phyloP scores from a whole-genome alignment of 495 filamentous ascomycete genomes.

The Umbilicaria muhlenbergii region DNA sequence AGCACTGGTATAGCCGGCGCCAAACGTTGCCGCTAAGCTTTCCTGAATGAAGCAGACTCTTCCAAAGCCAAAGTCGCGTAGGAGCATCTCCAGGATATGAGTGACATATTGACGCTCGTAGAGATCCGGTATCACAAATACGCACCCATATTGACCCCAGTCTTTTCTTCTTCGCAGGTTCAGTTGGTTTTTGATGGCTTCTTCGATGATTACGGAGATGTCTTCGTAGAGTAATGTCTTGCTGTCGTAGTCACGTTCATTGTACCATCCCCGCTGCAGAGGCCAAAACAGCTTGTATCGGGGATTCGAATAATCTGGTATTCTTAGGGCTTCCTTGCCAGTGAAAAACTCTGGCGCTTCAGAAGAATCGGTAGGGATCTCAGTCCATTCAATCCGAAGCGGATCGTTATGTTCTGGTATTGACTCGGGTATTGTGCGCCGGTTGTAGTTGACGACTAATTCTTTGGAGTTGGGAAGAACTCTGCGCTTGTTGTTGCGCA shows the following conservation, averaged over 20 bases:
- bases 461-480: conserved; percentile 94
- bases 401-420: conserved; percentile 93
- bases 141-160: conserved; percentile 83
- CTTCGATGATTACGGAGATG: conserved; percentile 71
- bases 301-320: conserved; percentile 79
- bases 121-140: conserved; percentile 87
- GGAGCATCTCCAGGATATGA: conserved; percentile 63
- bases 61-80: conserved; percentile 77
- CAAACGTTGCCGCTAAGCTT: conserved; percentile 84
- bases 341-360: conserved; percentile 56
- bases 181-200: conserved; percentile 69
- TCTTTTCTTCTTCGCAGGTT: conserved; percentile 60
- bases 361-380: conserved; percentile 42
- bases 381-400: conserved; percentile 87
- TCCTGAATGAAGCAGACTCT: conserved; percentile 90
- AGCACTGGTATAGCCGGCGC: conserved; percentile 81
- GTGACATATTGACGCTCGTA: conserved; percentile 89
- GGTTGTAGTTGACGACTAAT: conserved; percentile 82
- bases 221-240: conserved; percentile 68
- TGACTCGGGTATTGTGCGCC: conserved; percentile 58
- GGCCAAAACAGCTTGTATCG: conserved; percentile 89
- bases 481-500: conserved; percentile 83
- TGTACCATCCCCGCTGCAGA: conserved; percentile 69
- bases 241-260: conserved; percentile 73
- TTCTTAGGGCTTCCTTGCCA: conserved; percentile 65